Conservation (phyloP, 768 basidiomycete species). For the Hygrophorus russula region DNA sequence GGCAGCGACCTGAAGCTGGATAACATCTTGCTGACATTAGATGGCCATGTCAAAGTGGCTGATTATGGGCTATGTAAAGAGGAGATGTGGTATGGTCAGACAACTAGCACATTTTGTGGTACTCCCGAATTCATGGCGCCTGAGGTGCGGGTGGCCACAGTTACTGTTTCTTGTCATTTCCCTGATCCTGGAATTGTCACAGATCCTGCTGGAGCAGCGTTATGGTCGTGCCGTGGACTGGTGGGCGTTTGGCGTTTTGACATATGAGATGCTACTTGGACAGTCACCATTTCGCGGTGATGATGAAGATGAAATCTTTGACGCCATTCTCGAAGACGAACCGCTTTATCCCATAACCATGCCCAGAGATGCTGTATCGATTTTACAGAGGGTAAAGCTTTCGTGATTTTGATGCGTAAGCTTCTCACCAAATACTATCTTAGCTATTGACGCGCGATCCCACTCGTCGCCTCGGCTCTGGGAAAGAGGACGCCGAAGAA, state of each 20-base stretch:
- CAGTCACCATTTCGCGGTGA: conserved; percentile 99
- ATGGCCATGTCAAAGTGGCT: conserved; percentile 97
- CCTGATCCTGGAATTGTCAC: conserved; percentile 3
- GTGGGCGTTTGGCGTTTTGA: conserved; percentile 99
- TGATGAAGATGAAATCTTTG: conserved; percentile 99
- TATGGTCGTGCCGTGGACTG: conserved; percentile 98
- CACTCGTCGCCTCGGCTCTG: conserved; percentile 78
- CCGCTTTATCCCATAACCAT: conserved; percentile 98
- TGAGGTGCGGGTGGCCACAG: conserved; percentile 47
- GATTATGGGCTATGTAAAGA: conserved; percentile 99
- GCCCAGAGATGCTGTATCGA: conserved; percentile 94
- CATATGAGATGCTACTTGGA: conserved; percentile 97
- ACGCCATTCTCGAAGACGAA: conserved; percentile 97
- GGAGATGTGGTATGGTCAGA: conserved; percentile 94
- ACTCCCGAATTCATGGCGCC: conserved; percentile 99
- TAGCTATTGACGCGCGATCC: conserved; percentile 93
- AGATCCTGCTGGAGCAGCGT: conserved; percentile 98
- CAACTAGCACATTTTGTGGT: conserved; percentile 98
- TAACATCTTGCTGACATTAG: conserved; percentile 92
- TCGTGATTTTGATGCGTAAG: neutral
- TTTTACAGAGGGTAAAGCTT: conserved; percentile 75
- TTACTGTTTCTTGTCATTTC: neutral
- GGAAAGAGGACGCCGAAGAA: conserved; percentile 88
- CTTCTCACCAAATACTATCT: conserved; percentile 6
- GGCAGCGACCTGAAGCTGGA: conserved; percentile 91